Base-by-base conservation (phyloP, 2,329 filamentous ascomycete species). In the Fusarium sp. region DNA sequence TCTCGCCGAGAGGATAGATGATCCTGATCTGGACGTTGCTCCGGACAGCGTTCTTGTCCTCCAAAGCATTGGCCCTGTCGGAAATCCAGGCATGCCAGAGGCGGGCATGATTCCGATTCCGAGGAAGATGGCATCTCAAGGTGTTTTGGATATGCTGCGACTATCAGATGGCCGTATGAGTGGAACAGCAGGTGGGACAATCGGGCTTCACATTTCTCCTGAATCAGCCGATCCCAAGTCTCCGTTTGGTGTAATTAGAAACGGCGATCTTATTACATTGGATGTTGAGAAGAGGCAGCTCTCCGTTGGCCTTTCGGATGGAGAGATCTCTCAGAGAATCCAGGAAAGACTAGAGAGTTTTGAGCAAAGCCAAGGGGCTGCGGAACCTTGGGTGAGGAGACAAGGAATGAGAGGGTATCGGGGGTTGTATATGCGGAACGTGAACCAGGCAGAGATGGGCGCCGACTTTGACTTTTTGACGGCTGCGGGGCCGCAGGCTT, bases 21-120 rank as follows among this genome's bases (percentile, higher is more conserved):
- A 78, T 37, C 78, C 79, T 0, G 68, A 73, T 25, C 85, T 96
- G 53, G 88, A 91, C 27, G 86, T 96, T 1, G 72, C 72, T 0
- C 63, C 73, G 0, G 74, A 82, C 36, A 80, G 78, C 39, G 92
- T 97, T 9, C 80, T 97, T 1, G 87, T 97, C 4, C 87, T 97
- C 23, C 88, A 93, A 62, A 93, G 93, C 60, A 94, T 97, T 70
- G 93, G 93, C 0, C 93, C 93, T 0, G 91, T 95, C 49, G 93
- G 93, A 17, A 92, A 92, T 2, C 93, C 93, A 0, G 93, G 93
- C 11, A 97, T 97, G 93, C 93, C 93, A 2, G 93, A 97, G 75
- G 92, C 95, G 52, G 82, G 82, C 0, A 72, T 84, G 23, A 77
- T 85, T 1, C 82, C 82, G 0, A 84, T 85, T 21, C 87, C 96